Evolutionary conservation across 805 yeast genomes (phyloP), one percentile per base, ranked within the genome.

Genomic region (Vanderwaltozyma polyspora): DNA sequence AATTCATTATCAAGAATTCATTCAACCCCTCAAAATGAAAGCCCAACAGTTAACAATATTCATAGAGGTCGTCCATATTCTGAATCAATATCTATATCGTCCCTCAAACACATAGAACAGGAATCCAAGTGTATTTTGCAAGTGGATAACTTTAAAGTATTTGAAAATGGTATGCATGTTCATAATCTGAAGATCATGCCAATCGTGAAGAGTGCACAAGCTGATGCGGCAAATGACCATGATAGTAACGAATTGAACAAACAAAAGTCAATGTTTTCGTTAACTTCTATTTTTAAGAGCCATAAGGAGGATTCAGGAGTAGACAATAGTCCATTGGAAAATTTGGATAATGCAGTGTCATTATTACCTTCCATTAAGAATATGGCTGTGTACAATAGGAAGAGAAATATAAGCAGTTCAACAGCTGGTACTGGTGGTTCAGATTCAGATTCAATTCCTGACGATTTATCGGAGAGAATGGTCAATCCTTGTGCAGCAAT

Each of bases 401-500:
- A 5, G 28, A 17, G 11, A 19, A 13, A 6, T 29, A 30, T 9
- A 17, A 19, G 2, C 29, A 29, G 21, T 18, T 24, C 29, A 32
- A 32, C 5, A 7, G 5, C 12, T 6, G 12, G 5, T 25, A 8
- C 27, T 6, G 13, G n/a, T 25, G 31, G 28, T n/a, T 14, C 27
- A 2, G 22, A 16, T 8, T 12, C 25, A 6, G 25, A 23, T 22
- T n/a, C 23, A 9, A 11, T 27, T 12, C 12, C 13, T 5, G 19
- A 28, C 12, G 32, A 28, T 2, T 24, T 33, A 18, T 28, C 32
- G 11, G 14, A 28, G 6, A 34, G 36, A 18, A 39, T 52, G 5
- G 54, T 55, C 8, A 52, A 53, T 30, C 45, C 52, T 19, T 32
- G 37, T 9, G 64, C 70, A 1, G 74, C 74, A 2, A 72, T 73